Base-by-base conservation (phyloP, 805 yeast species). In the Saccharomyces mikatae region DNA sequence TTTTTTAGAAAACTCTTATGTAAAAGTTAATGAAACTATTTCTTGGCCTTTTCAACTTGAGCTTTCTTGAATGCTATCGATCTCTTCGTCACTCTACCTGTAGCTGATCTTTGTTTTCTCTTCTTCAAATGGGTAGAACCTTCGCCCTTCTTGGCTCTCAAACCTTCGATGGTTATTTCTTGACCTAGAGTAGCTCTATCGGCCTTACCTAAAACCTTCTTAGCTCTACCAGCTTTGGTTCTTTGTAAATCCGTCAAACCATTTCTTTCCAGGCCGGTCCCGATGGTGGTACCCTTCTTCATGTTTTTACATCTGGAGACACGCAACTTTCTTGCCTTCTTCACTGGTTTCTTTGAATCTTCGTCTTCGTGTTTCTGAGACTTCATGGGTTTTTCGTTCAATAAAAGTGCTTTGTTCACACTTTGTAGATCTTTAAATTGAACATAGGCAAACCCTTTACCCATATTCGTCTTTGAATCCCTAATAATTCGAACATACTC, bases 401-500 rank as follows among this genome's bases (percentile, higher is more conserved):
- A 73, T 56, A 89, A 71, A 52, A 94, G 71, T 0, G 97, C 97
- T 66, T 88, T 87, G 58, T 84, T 83, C 9, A 94, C 96, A 46
- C 84, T 76, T 53, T 84, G 71, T 52, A 81, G 71, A 63, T 87
- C 92, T 57, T 77, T 80, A 74, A 91, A 94, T 71, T 92, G 98
- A 36, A 94, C 90, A 68, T 91, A 88, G 5, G 96, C 99, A 74
- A 94, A 91, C 5, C 99, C 99, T 73, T 94, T 94, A 59, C 99
- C 99, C 56, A 92, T 76, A 64, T 94, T 92, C 24, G 97, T 92
- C 73, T 89, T 89, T 17, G 96, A 74, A 68, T 94, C 99, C 67
- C 99, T 82, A 32, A 94, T 80, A 49, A 94, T 80, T 70, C 99
- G 81, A 31, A 94, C 97, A 58, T 87, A 85, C 68, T 90, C 96